Evolutionary conservation across 257 asterid genomes (phyloP), one percentile per base, ranked within the genome.

Genomic region (Datura wrightii): DNA sequence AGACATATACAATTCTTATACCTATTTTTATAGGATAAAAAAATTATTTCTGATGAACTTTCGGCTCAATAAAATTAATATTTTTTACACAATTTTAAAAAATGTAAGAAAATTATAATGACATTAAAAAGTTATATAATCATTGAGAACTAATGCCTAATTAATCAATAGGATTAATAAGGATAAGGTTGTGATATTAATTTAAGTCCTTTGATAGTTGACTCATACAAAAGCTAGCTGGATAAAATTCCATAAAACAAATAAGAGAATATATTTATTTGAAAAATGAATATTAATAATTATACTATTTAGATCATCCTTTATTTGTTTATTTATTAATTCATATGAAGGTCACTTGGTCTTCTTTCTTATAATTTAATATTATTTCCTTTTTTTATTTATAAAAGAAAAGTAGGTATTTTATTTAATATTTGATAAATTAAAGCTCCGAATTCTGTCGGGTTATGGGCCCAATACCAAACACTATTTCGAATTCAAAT

Each of bases 201-300:
- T 50, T 54, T 76, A 50, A 31, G 52, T 48, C 24, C 24, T 24
- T 76, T 31, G 46, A 62, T 76, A 0, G 62, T 76, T 76, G 82
- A 76, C 19, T 76, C 62, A 76, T 50, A 8, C 31, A 76, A 76
- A 42, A 50, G 46, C 44, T 76, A 31, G 62, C 82, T 76, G 62
- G 46, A 13, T 76, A 24, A 24, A 76, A 76, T 50, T 76, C 14
- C 14, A 50, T 55, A 76, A n/a, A 74, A 46, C 5, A 74, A 46
- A 8, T 5, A 19, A 72, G 70, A 62, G 44, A 63, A 34, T 31
- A 76, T 50, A 13, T 76, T 46, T 46, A 46, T 44, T 46, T 19
- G 59, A 10, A 46, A 10, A 19, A 44, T 71, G 1, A 71, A 24
- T 71, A 42, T 44, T 71, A 71, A 19, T 16, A 59, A 59, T 19